Evolutionary conservation across 345 rosid genomes (phyloP).

Genomic region (Aegle marmelos): DNA sequence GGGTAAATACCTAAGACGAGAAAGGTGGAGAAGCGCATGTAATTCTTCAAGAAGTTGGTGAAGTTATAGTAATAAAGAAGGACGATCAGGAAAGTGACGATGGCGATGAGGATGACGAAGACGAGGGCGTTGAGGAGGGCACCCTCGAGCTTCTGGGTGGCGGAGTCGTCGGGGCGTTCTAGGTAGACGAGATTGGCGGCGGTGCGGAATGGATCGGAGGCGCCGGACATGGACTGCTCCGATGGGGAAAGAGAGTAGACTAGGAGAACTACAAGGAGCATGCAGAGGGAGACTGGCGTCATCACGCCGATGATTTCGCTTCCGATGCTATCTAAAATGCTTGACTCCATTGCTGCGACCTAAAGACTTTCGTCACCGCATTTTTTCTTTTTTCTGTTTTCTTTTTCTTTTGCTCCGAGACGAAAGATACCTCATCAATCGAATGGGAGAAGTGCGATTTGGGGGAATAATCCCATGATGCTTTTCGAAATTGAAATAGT

Average conservation of each 20-base stretch:
- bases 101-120: slow-evolving; percentile 68
- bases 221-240: slow-evolving; percentile 35
- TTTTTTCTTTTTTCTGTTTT: not conserved
- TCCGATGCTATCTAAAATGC: slow-evolving; percentile 72
- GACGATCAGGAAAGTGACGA: slow-evolving; percentile 80
- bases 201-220: slow-evolving; percentile 67
- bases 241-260: slow-evolving; percentile 80
- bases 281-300: slow-evolving; percentile 94
- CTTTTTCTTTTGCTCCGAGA: too few species aligned
- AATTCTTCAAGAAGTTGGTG: slow-evolving; percentile 86
- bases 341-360: slow-evolving; percentile 47
- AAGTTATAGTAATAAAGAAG: slow-evolving; percentile 89
- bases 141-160: slow-evolving; percentile 82
- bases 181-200: slow-evolving; percentile 93
- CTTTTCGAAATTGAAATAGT: too few species aligned
- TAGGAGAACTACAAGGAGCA: slow-evolving; percentile 88
- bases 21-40: slow-evolving; percentile 94
- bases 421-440: too few species aligned
- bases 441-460: too few species aligned
- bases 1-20: slow-evolving; percentile 59
- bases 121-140: slow-evolving; percentile 82
- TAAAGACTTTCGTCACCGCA: slow-evolving; percentile 11
- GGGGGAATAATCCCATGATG: too few species aligned
- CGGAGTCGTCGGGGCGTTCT: slow-evolving; percentile 76
- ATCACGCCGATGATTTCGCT: slow-evolving; percentile 92